Percentiles rank a stretch among this genome's conserved stretches.
Evolutionary conservation across 805 yeast genomes (phyloP).

Genomic region (Scheffersomyces ergatensis): DNA sequence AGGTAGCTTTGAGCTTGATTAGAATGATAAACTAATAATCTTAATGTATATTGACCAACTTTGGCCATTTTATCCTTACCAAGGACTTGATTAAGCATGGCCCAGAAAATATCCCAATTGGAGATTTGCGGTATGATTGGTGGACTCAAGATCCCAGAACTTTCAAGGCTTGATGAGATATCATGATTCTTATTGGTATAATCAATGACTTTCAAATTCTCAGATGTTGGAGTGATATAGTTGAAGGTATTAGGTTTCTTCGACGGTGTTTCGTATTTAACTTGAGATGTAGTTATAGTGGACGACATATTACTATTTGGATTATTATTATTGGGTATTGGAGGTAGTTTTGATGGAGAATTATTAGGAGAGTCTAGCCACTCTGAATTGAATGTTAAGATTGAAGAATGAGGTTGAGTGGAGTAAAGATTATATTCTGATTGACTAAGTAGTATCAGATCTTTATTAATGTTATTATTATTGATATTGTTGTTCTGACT

Average conservation of each 20-base stretch:
- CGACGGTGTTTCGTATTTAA: constrained; percentile 9
- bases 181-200: no score
- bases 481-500: no score
- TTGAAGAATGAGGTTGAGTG: not conserved
- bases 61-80: constrained; percentile 77
- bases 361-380: constrained; percentile 20
- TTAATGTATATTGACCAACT: constrained; percentile 55
- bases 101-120: constrained; percentile 47
- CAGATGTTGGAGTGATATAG: not conserved
- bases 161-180: no score
- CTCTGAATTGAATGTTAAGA: constrained; percentile 21
- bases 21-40: constrained; percentile 50
- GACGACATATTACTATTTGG: constrained; percentile 12
- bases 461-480: no score
- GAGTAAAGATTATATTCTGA: not conserved
- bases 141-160: no score
- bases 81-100: constrained; percentile 50
- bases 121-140: constrained; percentile 1
- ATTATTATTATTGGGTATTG: constrained; percentile 6
- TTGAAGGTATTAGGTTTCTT: constrained; percentile 3
- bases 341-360: no score
- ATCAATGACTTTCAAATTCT: no score
- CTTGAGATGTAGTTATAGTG: constrained; percentile 8
- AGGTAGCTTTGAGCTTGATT: constrained; percentile 32
- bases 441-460: no score